Base-by-base conservation (phyloP, 1,284 basidiomycete species). In the Caloboletus inedulis region DNA sequence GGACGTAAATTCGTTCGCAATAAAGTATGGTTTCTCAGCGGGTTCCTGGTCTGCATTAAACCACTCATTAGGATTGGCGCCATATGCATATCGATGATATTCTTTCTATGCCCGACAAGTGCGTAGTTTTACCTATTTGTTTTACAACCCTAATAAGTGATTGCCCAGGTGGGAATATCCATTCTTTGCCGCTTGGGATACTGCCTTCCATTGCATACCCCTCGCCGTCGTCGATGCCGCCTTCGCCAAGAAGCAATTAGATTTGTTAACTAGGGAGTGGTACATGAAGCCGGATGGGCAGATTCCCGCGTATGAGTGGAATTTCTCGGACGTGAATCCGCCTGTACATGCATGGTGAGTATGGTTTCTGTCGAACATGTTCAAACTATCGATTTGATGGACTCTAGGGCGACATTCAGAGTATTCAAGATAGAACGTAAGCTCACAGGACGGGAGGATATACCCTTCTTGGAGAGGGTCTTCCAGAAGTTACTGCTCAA, bases 271-370 rank as follows among this genome's bases (percentile, higher is more conserved):
- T 2, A 82, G 96, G 53, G 96, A 99, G 71, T 99, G 96, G 96
- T 99, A 99, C 74, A 90, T 91, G 88, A 97, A 97, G 72, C 96
- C 96, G 2, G 96, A 98, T 68, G 96, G 96, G 37, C 94, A 96
- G 61, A 87, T 99, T 46, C 96, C 96, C 5, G 96, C 96, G 0
- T 99, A 99, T 70, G 96, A 99, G 70, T 99, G 96, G 96, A 98
- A 98, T 71, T 98, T 97, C 64, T 84, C 87, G 52, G 95, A 98
- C 66, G 94, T 98, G 59, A 97, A 98, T 72, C 95, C 95, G 21
- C 95, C 95, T 14, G 96, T 98, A 6, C 95, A 98, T 72, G 94
- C 95, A 13, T 98, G 96, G 94, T 86, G 57, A 54, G 65, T 56
- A 34, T 40, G 19, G 19, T 29, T 49, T 18, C 16, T 8, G 8